Evolutionary conservation across 1,139 yeast genomes (phyloP).

Genomic region (Saccharomyces hybrid): DNA sequence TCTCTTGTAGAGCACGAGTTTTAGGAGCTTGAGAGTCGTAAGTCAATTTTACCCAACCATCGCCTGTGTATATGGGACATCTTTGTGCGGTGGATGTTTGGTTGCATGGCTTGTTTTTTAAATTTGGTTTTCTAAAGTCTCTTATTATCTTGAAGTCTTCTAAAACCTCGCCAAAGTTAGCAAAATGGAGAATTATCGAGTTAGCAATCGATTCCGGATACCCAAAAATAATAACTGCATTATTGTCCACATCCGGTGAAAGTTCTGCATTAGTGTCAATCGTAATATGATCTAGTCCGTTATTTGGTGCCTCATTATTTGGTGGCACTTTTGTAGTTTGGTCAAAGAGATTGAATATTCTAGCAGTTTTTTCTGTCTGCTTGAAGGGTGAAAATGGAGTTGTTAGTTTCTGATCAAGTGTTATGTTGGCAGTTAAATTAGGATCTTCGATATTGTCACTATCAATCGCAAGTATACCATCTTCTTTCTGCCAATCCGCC

Average conservation of each 20-base stretch:
- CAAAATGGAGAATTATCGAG: slow-evolving; percentile 60
- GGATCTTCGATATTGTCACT: neutral
- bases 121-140: slow-evolving; percentile 13
- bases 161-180: slow-evolving; percentile 67
- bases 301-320: neutral
- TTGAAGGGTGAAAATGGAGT: neutral
- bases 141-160: slow-evolving; percentile 53
- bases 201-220: slow-evolving; percentile 67
- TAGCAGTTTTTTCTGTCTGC: neutral
- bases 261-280: slow-evolving; percentile 9
- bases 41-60: slow-evolving; percentile 78
- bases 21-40: slow-evolving; percentile 70
- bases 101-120: slow-evolving; percentile 5
- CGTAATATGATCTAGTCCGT: too few relatives aligned
- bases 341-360: neutral
- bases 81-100: slow-evolving; percentile 12
- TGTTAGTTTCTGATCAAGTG: neutral
- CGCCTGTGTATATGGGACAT: slow-evolving; percentile 68
- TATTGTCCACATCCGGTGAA: slow-evolving; percentile 31
- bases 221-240: slow-evolving; percentile 78
- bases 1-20: slow-evolving; percentile 70
- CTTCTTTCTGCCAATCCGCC: slow-evolving; percentile 4
- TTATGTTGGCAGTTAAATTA: neutral
- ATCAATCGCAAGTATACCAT: neutral
- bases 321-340: neutral